A percentile compares a stretch with the other conserved stretches of the same genome.
Conservation (phyloP, 208 protist species). For the Acanthamoeba culbertsoni region DNA sequence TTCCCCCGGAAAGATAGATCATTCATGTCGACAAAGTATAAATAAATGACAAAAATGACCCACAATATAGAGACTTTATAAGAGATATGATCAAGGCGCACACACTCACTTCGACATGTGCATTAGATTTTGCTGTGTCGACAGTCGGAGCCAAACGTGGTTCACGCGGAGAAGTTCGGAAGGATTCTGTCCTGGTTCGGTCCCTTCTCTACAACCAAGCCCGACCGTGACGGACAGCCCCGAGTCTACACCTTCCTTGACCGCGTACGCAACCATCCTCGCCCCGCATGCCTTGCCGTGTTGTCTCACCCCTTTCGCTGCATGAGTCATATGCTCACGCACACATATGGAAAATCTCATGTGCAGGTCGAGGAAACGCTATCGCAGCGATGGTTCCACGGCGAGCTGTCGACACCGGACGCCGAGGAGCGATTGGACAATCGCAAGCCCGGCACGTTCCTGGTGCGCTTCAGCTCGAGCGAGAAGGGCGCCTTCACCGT, state of each 20-base stretch:
- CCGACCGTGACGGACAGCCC: neutral
- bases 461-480: slow-evolving; percentile 43
- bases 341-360: neutral
- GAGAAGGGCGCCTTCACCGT: neutral
- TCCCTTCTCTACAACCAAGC: neutral
- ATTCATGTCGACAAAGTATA: too few species aligned
- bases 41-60: too few species aligned
- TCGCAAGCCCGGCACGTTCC: neutral
- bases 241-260: slow-evolving; percentile 22
- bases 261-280: neutral
- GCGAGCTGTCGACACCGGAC: slow-evolving; percentile 29
- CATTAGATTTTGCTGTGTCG: neutral
- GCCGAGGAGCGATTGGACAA: slow-evolving; percentile 36
- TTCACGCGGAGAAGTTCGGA: slow-evolving; percentile 6
- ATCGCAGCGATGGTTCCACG: slow-evolving; percentile 41
- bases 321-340: neutral
- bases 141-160: neutral
- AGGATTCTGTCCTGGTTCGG: slow-evolving; percentile 41
- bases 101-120: neutral
- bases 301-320: neutral
- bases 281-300: neutral
- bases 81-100: neutral
- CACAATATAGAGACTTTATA: neutral
- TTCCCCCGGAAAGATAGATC: too few species aligned
- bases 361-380: slow-evolving; percentile 35